These are phyloP conservation scores for Sclerotinia glacialis DNA, from an alignment of 2,329 filamentous ascomycete species.

Conservation along the genomic window DNA sequence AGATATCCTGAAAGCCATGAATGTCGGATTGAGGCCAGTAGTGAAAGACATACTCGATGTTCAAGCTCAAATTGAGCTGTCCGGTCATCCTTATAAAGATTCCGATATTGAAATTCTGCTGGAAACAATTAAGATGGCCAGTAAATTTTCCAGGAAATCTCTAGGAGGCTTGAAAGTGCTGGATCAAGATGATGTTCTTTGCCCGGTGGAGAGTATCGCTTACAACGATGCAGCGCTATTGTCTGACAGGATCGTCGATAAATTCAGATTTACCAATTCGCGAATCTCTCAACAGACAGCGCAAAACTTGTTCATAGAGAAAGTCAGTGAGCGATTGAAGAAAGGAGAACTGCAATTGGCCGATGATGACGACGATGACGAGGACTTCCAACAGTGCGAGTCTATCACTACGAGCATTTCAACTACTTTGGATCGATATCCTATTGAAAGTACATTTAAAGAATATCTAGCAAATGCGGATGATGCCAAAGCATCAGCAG, in stretches of 20 bases:
- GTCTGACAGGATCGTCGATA: conserved; percentile 10
- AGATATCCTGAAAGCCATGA: conserved; percentile 28
- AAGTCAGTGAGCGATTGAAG: conserved; percentile 26
- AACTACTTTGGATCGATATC: conserved; percentile 39
- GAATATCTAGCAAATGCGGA: conserved; percentile 43
- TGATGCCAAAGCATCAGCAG: conserved; percentile 35
- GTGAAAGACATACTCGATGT: conserved; percentile 30
- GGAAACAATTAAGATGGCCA: conserved; percentile 32
- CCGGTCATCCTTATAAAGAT: conserved; percentile 27
- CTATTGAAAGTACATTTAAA: conserved; percentile 38
- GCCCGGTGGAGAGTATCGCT: conserved; percentile 28
- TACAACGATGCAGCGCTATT: conserved; percentile 27
- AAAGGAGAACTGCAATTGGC: conserved; percentile 31
- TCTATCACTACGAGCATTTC: conserved; percentile 36
- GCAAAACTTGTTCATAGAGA: conserved; percentile 28
- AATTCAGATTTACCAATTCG: conserved; percentile 30
- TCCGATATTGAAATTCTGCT: conserved; percentile 31
- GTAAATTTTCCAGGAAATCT: conserved; percentile 20
- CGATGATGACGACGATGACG: conserved; percentile 35
- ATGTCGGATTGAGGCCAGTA: conserved; percentile 27
- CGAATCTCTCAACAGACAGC: conserved; percentile 26
- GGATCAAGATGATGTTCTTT: conserved; percentile 25
- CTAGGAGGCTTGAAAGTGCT: conserved; percentile 31
- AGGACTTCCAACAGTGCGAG: conserved; percentile 39
- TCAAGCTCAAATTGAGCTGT: conserved; percentile 27